These are phyloP conservation scores for Bryoglossum gracile DNA, from an alignment of 495 filamentous ascomycete species.

Conservation along the genomic window DNA sequence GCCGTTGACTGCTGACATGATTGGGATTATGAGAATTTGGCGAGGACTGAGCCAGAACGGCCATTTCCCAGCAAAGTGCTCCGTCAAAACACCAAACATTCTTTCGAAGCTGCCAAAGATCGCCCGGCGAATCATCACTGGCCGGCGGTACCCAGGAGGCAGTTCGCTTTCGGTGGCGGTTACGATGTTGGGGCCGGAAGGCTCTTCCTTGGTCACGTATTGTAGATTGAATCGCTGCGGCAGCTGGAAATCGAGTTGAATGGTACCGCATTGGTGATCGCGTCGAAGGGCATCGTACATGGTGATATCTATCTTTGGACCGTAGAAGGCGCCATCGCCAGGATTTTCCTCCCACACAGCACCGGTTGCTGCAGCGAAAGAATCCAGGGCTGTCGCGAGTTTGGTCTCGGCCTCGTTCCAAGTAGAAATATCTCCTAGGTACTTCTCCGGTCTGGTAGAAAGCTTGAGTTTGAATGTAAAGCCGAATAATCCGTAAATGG, in stretches of 20 bases:
- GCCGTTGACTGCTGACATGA: constrained; percentile 75
- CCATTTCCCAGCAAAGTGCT: constrained; percentile 97
- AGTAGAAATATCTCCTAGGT: constrained; percentile 73
- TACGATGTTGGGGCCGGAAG: constrained; percentile 8
- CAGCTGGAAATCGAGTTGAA: constrained; percentile 94
- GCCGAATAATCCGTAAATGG: constrained; percentile 82
- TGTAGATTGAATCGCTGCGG: constrained; percentile 77
- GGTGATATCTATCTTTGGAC: constrained; percentile 86
- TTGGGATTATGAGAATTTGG: constrained; percentile 86
- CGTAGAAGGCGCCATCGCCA: constrained; percentile 96
- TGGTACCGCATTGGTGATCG: constrained; percentile 89
- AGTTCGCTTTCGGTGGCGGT: constrained; percentile 40
- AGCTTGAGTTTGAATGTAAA: constrained; percentile 96
- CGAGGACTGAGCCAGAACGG: constrained; percentile 95
- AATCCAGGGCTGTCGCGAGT: constrained; percentile 67
- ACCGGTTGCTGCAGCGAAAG: constrained; percentile 58
- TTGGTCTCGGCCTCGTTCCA: constrained; percentile 83
- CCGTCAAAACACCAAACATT: constrained; percentile 86
- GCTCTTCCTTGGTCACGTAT: constrained; percentile 63
- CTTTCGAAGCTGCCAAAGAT: constrained; percentile 92
- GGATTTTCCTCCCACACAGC: constrained; percentile 88
- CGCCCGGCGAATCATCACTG: constrained; percentile 95
- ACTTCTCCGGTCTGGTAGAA: constrained; percentile 90
- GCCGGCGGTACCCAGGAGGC: constrained; percentile 70
- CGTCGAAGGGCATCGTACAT: constrained; percentile 72